phyloP scores from a whole-genome alignment of 768 basidiomycete genomes.

The Cytidiella melzeri region DNA sequence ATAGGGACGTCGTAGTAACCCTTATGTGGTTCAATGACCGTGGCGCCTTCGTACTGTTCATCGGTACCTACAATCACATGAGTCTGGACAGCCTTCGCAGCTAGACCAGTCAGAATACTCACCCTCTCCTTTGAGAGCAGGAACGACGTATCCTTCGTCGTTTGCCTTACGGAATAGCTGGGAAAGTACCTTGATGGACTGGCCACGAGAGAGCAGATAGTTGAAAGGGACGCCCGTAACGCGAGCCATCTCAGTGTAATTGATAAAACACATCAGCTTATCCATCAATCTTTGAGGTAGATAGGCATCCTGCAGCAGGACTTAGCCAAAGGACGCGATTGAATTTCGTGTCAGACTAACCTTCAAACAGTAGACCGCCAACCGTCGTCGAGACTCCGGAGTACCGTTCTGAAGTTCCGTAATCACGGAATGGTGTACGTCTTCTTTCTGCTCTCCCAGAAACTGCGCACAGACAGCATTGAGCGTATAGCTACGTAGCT shows the following conservation, averaged over 20 bases:
- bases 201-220: conserved; percentile 86
- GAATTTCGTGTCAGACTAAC: conserved; percentile 32
- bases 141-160: conserved; percentile 86
- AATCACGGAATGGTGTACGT: conserved; percentile 97
- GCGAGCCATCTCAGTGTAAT: conserved; percentile 98
- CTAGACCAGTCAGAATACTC: conserved; percentile 5
- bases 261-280: conserved; percentile 98
- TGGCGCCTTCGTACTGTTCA: conserved; percentile 98
- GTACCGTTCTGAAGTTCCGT: conserved; percentile 97
- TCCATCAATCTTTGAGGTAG: conserved; percentile 93
- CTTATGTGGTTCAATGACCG: conserved; percentile 94
- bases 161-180: conserved; percentile 93
- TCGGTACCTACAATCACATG: conserved; percentile 55
- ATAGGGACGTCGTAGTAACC: conserved; percentile 95
- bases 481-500: conserved; percentile 92
- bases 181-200: conserved; percentile 97
- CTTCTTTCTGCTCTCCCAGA: conserved; percentile 97
- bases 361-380: conserved; percentile 98
- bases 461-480: conserved; percentile 98
- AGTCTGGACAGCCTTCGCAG: not conserved
- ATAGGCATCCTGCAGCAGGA: conserved; percentile 77
- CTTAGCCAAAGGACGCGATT: not conserved
- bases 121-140: conserved; percentile 84
- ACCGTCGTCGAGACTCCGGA: conserved; percentile 81
- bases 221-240: conserved; percentile 99